Percentiles rank a stretch among this genome's conserved stretches.
Conservation (phyloP, 78 protist genomes). For the Bodo saltans region DNA sequence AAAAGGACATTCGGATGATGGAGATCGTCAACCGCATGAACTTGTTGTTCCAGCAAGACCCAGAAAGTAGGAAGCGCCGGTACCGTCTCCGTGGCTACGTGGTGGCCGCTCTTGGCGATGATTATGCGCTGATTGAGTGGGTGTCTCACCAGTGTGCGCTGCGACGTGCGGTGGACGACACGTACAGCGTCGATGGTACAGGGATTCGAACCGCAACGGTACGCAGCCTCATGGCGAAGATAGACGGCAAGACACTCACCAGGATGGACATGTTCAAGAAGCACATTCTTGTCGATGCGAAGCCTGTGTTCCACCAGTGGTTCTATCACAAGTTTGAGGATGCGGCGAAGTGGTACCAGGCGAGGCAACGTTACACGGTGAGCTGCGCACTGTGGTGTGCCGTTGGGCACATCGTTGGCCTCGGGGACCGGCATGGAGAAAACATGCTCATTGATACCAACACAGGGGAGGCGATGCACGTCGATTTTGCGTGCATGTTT, state of each 20-base stretch:
- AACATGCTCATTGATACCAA: constrained; percentile 77
- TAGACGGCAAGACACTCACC: neutral
- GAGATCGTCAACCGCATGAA: constrained; percentile 77
- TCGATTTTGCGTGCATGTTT: constrained; percentile 90
- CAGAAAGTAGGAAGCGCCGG: constrained; percentile 52
- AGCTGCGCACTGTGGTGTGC: constrained; percentile 75
- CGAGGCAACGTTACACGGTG: constrained; percentile 59
- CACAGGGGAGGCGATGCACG: constrained; percentile 79
- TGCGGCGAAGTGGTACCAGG: constrained; percentile 75
- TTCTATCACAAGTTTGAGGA: constrained; percentile 67
- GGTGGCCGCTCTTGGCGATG: constrained; percentile 77
- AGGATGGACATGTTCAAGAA: neutral
- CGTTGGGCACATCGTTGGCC: constrained; percentile 79
- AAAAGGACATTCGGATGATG: constrained; percentile 86
- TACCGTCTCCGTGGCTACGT: constrained; percentile 66
- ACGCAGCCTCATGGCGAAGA: neutral
- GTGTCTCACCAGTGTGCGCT: constrained; percentile 55
- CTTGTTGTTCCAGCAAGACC: constrained; percentile 50
- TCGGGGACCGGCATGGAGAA: constrained; percentile 91
- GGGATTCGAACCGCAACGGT: neutral
- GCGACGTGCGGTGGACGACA: constrained; percentile 33
- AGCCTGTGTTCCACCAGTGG: constrained; percentile 82
- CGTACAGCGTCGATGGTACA: constrained; percentile 15
- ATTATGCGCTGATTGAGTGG: constrained; percentile 89
- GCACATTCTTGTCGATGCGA: constrained; percentile 31